Evolutionary conservation across 225 moss, liverwort and hornwort species (phyloP).

Genomic region (Polytrichum formosum): DNA sequence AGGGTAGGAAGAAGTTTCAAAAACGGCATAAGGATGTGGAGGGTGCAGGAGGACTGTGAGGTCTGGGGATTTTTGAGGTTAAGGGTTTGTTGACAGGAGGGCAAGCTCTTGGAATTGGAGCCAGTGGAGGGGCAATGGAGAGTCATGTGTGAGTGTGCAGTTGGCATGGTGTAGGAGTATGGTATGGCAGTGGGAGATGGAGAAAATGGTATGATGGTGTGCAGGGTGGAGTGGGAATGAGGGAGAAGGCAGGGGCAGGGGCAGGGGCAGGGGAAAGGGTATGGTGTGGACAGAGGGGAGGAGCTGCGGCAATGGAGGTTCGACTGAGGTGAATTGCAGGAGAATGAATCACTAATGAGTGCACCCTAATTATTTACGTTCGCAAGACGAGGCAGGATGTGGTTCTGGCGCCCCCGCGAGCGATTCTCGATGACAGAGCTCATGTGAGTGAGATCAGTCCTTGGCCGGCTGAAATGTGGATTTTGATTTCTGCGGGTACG

Average conservation of each 20-base stretch:
- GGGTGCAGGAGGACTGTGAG: no score
- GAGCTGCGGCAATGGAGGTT: background rate
- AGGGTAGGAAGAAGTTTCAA: no score
- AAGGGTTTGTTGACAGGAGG: no score
- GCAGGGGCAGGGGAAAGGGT: background rate
- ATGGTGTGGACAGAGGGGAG: background rate
- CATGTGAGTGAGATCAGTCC: conserved; percentile 50
- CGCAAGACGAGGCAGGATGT: conserved; percentile 39
- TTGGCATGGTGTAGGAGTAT: no score
- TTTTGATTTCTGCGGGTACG: background rate
- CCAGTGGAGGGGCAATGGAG: no score
- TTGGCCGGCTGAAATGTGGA: conserved; percentile 7
- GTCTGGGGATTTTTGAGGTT: no score
- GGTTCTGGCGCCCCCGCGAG: conserved; percentile 95
- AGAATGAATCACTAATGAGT: background rate
- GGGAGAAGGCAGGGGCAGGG: background rate
- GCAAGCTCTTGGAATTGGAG: no score
- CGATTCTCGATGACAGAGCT: conserved; percentile 98
- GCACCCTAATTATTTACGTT: background rate
- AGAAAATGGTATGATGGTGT: no score
- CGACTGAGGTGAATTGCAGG: background rate
- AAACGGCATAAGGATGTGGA: no score
- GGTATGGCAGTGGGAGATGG: no score
- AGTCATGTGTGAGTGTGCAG: no score
- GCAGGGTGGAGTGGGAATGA: background rate